phyloP scores from a whole-genome alignment of 805 yeast genomes.

The Candida manassasensis region DNA sequence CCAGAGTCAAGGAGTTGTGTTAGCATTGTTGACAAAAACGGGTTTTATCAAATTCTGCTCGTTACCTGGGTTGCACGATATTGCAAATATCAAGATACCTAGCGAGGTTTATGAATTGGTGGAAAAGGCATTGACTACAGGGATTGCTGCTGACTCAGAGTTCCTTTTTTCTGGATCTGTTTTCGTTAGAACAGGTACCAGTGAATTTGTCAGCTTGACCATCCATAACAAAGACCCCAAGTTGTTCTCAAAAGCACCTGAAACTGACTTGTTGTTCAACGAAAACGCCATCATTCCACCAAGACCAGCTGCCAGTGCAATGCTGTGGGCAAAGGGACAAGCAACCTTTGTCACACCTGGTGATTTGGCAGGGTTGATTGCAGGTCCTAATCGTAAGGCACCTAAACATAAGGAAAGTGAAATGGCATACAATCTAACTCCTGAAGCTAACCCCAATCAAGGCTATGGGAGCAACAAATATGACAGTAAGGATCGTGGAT shows the following conservation, averaged over 20 bases:
- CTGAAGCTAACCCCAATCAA: slow-evolving; percentile 37
- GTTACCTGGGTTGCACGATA: slow-evolving; percentile 61
- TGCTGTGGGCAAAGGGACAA: slow-evolving; percentile 82
- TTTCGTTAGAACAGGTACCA: slow-evolving; percentile 49
- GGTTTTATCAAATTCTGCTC: slow-evolving; percentile 47
- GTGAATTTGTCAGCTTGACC: slow-evolving; percentile 36
- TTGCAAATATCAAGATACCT: slow-evolving; percentile 40
- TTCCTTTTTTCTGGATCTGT: slow-evolving; percentile 52
- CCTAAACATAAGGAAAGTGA: slow-evolving; percentile 57
- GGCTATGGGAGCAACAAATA: slow-evolving; percentile 24
- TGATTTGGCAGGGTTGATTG: slow-evolving; percentile 63
- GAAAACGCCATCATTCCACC: slow-evolving; percentile 64
- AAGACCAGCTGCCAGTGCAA: slow-evolving; percentile 73
- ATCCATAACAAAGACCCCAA: slow-evolving; percentile 15
- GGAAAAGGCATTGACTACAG: slow-evolving; percentile 16
- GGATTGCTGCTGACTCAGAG: slow-evolving; percentile 19
- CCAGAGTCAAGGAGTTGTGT: slow-evolving; percentile 40
- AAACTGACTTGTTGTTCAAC: slow-evolving; percentile 62
- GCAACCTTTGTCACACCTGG: slow-evolving; percentile 52
- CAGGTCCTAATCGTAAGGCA: slow-evolving; percentile 68
- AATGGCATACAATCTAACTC: slow-evolving; percentile 44
- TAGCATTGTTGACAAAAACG: slow-evolving; percentile 42
- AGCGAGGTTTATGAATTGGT: slow-evolving; percentile 23
- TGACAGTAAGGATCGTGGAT: slow-evolving; percentile 21
- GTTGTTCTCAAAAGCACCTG: background rate